A percentile compares a stretch with the other conserved stretches of the same genome.
Conservation (phyloP, 1,284 basidiomycete genomes). For the Ceratobasidium theobromae region DNA sequence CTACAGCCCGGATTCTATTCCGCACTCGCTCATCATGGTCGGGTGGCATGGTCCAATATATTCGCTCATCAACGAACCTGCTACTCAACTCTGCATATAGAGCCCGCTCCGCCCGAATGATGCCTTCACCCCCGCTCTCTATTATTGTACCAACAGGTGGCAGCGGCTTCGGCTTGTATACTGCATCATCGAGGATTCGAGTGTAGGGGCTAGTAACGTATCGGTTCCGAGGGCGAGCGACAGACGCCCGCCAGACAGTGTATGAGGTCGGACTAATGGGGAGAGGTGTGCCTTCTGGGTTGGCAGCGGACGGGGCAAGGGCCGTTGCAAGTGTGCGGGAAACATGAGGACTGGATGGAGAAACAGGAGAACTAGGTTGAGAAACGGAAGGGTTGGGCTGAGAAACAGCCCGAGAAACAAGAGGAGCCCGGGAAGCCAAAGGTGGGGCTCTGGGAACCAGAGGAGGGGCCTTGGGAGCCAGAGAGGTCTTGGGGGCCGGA, state of each 20-base stretch:
- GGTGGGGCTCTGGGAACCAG: too few relatives aligned
- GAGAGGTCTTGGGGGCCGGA: not conserved
- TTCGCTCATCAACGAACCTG: conserved; percentile 28
- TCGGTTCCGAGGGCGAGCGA: not conserved
- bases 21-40: conserved; percentile 35
- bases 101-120: conserved; percentile 14
- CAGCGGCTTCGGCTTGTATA: not conserved
- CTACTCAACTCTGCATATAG: conserved; percentile 11
- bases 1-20: conserved; percentile 30
- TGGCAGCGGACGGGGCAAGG: not conserved
- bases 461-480: not conserved
- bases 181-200: conserved; percentile 9
- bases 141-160: conserved; percentile 14
- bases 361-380: not conserved
- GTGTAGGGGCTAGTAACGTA: conserved; percentile 13
- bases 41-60: conserved; percentile 34
- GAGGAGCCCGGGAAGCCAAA: not conserved
- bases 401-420: not conserved
- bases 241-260: conserved; percentile 11
- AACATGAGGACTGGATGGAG: not conserved
- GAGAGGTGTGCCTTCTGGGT: not conserved
- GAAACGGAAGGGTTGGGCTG: not conserved
- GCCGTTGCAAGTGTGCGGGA: not conserved
- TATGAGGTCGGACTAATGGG: conserved; percentile 6
- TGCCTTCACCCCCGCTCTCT: conserved; percentile 29